Evolutionary conservation across 345 rosid species (phyloP).

Genomic region (Brassica juncea): DNA sequence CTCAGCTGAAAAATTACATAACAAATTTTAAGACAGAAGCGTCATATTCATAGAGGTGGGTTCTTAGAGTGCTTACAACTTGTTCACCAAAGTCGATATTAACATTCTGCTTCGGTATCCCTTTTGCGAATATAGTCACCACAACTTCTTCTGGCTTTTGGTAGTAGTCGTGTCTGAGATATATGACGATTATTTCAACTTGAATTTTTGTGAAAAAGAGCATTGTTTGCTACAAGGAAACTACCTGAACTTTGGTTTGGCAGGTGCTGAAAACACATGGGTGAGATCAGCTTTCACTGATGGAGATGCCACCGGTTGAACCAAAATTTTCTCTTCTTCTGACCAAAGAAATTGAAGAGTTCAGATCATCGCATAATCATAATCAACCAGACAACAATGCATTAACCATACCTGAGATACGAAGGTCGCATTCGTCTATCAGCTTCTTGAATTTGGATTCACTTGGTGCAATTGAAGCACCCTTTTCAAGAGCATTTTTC

Average conservation of each 20-base stretch:
- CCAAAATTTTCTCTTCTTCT: conserved; percentile 41
- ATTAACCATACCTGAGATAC: conserved; percentile 51
- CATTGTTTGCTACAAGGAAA: background rate
- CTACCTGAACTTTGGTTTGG: conserved; percentile 60
- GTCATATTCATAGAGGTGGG: conserved; percentile 12
- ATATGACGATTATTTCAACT: background rate
- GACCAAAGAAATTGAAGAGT: background rate
- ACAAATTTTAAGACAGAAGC: conserved; percentile 18
- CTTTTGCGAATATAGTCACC: conserved; percentile 82
- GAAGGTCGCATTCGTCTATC: conserved; percentile 68
- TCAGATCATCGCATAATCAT: background rate
- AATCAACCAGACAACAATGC: conserved; percentile 4
- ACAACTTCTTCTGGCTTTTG: conserved; percentile 94
- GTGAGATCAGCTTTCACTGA: conserved; percentile 15
- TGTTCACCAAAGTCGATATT: conserved; percentile 82
- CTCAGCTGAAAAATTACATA: background rate
- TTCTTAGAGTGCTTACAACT: conserved; percentile 48
- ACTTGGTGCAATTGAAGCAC: conserved; percentile 58
- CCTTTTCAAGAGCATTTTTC: conserved; percentile 73
- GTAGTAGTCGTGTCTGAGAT: conserved; percentile 73
- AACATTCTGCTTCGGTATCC: conserved; percentile 60
- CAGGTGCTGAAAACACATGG: conserved; percentile 29
- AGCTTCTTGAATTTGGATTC: conserved; percentile 65
- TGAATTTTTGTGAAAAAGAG: background rate
- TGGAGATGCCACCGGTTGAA: conserved; percentile 4